Base-by-base conservation (phyloP, 2,329 filamentous ascomycete species). In the Fusarium burgessii region DNA sequence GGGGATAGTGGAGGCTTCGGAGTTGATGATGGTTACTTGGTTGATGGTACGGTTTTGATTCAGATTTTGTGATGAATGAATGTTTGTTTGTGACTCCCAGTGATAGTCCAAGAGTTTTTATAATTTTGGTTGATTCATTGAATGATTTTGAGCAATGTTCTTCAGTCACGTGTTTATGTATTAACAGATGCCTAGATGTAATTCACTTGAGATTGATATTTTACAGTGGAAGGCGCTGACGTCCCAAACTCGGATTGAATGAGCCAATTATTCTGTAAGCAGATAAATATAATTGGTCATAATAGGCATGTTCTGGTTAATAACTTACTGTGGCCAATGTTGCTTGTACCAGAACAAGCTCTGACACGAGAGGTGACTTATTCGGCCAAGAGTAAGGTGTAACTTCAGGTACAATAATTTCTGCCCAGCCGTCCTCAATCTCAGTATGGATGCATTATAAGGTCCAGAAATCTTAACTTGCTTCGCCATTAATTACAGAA, bases 11-110 rank as follows among this genome's bases (percentile, higher is more conserved):
- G 23, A 23, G 23, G 23, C 23, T 23, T 23, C 23, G 23, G 1
- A 23, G 6, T 13, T 33, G n/a, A 17, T 2, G 2, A 1, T 7
- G 10, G 3, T 23, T 17, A 9, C 4, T 6, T 0, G 5, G 2
- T 2, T 4, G 7, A 14, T 23, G n/a, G 11, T 11, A n/a, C 0
- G 23, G 25, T 7, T 7, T 14, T 1, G 20, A 23, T 11, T 20
- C 14, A 20, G 14, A 23, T 23, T 7, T 3, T 43, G 23, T 0
- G 3, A 20, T 12, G 3, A n/a, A 32, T 3, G 32, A 7, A 12
- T 17, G 14, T 33, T 7, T 20, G 18, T 32, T 17, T 20, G 10
- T 2, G 12, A 17, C 27, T 13, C 14, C 14, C 10, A 17, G 15
- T 9, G 15, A 49, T 7, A 10, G 2, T 11, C 7, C 1, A 5